A percentile compares a stretch with the other conserved stretches of the same genome.
phyloP scores from a whole-genome alignment of 148 eudicot genomes.

The Rhododendron kiyosumense region DNA sequence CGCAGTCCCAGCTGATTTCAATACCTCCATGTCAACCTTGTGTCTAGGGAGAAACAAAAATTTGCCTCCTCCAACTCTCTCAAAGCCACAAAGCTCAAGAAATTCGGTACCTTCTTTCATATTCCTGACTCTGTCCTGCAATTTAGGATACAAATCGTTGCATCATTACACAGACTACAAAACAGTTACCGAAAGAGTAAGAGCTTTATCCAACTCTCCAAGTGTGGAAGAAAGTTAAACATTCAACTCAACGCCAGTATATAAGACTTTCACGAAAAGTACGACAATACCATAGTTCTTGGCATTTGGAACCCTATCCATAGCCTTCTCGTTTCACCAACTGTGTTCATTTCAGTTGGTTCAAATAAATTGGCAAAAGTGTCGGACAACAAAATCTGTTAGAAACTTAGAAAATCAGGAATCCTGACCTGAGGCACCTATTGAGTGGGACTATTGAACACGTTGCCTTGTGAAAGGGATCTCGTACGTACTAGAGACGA shows the following conservation, averaged over 20 bases:
- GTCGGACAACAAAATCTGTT: neutral
- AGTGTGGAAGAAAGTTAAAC: neutral
- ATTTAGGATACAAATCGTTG: neutral
- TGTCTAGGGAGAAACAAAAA: slow-evolving; percentile 54
- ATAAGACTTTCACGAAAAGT: neutral
- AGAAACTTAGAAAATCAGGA: neutral
- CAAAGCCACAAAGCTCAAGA: slow-evolving; percentile 87
- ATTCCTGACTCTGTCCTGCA: slow-evolving; percentile 65
- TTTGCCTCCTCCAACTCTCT: slow-evolving; percentile 35
- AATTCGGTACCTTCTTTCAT: slow-evolving; percentile 52
- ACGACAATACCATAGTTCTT: neutral
- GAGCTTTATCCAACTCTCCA: neutral
- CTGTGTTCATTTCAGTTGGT: neutral
- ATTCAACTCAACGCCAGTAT: neutral
- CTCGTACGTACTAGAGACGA: neutral
- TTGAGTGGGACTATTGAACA: neutral
- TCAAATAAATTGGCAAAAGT: neutral
- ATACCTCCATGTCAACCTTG: slow-evolving; percentile 40
- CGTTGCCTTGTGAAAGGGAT: neutral
- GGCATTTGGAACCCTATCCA: neutral
- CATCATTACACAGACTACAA: neutral
- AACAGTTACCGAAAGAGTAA: neutral
- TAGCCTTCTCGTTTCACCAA: neutral
- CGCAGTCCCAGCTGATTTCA: slow-evolving; percentile 43
- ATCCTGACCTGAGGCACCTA: neutral